These are phyloP conservation scores for Fusarium torreyae DNA, from an alignment of 2,329 filamentous ascomycete genomes.

Conservation along the genomic window DNA sequence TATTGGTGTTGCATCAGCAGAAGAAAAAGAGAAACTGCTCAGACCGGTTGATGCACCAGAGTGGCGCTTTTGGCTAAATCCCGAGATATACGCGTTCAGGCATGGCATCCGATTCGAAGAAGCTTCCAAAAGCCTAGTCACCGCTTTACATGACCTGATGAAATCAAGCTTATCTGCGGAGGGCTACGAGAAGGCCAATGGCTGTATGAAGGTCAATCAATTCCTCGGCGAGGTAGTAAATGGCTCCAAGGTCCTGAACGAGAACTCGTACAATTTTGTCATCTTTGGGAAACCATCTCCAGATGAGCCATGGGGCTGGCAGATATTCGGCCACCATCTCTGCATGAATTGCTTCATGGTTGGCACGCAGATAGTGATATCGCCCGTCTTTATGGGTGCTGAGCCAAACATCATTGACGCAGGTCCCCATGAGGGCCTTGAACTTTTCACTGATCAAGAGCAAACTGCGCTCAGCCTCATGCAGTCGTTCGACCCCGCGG, in stretches of 20 bases:
- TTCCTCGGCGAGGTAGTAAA: constrained; percentile 78
- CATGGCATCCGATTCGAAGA: constrained; percentile 80
- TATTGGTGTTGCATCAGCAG: constrained; percentile 16
- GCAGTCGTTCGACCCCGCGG: constrained; percentile 63
- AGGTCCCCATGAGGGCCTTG: constrained; percentile 72
- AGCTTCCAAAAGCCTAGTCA: constrained; percentile 57
- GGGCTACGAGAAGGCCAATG: constrained; percentile 77
- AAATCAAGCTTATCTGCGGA: constrained; percentile 73
- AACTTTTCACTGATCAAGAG: constrained; percentile 77
- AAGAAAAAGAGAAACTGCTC: constrained; percentile 63
- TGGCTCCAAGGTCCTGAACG: constrained; percentile 75
- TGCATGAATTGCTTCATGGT: constrained; percentile 79
- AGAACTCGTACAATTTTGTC: constrained; percentile 81
- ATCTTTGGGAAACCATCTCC: constrained; percentile 75
- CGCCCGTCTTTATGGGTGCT: constrained; percentile 82
- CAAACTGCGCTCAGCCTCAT: constrained; percentile 74
- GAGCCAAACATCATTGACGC: constrained; percentile 81
- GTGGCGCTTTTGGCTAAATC: constrained; percentile 79
- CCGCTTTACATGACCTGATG: constrained; percentile 69
- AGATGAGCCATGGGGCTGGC: constrained; percentile 77
- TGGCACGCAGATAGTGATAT: constrained; percentile 74
- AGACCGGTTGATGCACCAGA: constrained; percentile 77
- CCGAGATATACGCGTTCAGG: constrained; percentile 76
- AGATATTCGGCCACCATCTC: constrained; percentile 83
- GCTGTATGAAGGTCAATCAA: constrained; percentile 80